Conservation (phyloP, 2,329 filamentous ascomycete species). For the Corynespora cassiicola region DNA sequence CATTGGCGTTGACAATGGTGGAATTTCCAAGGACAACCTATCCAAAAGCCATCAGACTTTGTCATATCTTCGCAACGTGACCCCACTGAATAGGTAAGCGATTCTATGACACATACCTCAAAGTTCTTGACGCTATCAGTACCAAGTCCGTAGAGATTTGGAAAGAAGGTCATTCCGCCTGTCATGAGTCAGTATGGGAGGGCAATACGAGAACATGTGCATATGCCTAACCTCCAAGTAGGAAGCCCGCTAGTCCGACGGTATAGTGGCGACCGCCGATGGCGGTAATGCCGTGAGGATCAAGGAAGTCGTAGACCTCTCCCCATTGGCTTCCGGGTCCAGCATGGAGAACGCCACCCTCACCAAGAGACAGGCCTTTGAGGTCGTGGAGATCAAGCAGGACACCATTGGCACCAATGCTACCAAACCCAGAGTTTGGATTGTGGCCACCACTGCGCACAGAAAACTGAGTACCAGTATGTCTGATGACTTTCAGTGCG, state of each 20-base stretch:
- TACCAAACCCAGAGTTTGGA: slow-evolving; percentile 47
- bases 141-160: slow-evolving; percentile 4
- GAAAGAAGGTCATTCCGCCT: slow-evolving; percentile 8
- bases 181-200: neutral
- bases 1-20: slow-evolving; percentile 42
- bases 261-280: slow-evolving; percentile 6
- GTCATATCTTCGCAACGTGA: too few relatives aligned
- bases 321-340: slow-evolving; percentile 4
- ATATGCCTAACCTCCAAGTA: slow-evolving; percentile 6
- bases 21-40: slow-evolving; percentile 44
- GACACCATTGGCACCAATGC: slow-evolving; percentile 3
- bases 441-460: slow-evolving; percentile 34
- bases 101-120: slow-evolving; percentile 6
- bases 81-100: too few relatives aligned
- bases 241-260: slow-evolving; percentile 17
- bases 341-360: slow-evolving; percentile 1
- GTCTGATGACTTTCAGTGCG: slow-evolving; percentile 4
- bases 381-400: slow-evolving; percentile 6
- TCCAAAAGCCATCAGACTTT: too few relatives aligned
- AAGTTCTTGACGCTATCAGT: slow-evolving; percentile 4
- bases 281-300: slow-evolving; percentile 3
- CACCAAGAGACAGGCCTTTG: neutral
- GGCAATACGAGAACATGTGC: neutral
- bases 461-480: slow-evolving; percentile 5
- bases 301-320: slow-evolving; percentile 5